Evolutionary conservation across 129 eudicot species (phyloP).

Genomic region (Escallonia rubra): DNA sequence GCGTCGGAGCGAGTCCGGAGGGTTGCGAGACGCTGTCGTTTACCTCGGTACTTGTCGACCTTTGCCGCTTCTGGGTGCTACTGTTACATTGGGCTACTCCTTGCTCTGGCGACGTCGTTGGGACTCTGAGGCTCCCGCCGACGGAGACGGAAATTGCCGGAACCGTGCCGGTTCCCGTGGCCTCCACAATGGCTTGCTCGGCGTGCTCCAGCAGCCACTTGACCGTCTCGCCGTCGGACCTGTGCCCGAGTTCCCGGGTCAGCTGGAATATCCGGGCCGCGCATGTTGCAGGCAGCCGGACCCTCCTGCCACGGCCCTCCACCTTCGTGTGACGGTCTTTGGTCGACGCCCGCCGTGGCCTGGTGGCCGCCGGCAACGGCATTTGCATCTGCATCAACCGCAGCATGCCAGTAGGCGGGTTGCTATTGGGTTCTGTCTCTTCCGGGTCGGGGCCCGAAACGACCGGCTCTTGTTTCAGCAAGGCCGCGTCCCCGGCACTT

Average conservation of each 20-base stretch:
- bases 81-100: neutral
- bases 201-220: conserved; percentile 26
- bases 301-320: conserved; percentile 21
- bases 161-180: conserved; percentile 34
- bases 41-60: too few relatives aligned
- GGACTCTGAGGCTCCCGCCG: conserved; percentile 31
- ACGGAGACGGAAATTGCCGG: conserved; percentile 33
- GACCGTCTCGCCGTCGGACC: conserved; percentile 21
- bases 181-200: conserved; percentile 18
- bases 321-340: conserved; percentile 11
- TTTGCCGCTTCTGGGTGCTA: neutral
- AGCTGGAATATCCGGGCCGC: conserved; percentile 15
- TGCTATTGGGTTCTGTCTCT: too few relatives aligned
- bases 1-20: conserved; percentile 5
- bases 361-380: neutral
- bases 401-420: neutral
- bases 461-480: too few relatives aligned
- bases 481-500: too few relatives aligned
- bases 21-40: neutral
- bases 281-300: conserved; percentile 2
- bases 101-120: conserved; percentile 6
- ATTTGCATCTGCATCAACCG: conserved; percentile 2
- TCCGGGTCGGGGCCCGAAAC: neutral
- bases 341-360: conserved; percentile 1
- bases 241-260: conserved; percentile 14